A percentile compares a stretch with the other conserved stretches of the same genome.
Conservation (phyloP, 176 grass and related monocot genomes). For the Avena eriantha region DNA sequence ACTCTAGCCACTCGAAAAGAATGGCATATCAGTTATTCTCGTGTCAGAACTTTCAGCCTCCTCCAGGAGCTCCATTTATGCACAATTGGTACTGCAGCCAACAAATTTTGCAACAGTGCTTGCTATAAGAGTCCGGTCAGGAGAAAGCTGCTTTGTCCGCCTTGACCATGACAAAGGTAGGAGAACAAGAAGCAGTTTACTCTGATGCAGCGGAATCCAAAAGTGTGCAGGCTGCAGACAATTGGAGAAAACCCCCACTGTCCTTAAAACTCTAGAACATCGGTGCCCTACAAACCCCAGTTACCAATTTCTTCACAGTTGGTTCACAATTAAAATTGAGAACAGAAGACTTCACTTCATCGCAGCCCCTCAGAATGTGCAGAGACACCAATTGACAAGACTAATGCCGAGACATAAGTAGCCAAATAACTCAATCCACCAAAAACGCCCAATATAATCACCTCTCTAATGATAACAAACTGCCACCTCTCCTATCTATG, state of each 20-base stretch:
- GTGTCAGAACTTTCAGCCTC: conserved; percentile 41
- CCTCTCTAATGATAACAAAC: conserved; percentile 38
- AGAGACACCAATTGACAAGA: conserved; percentile 28
- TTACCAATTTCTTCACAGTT: conserved; percentile 1
- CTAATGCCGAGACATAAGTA: not conserved
- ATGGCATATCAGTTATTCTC: conserved; percentile 55
- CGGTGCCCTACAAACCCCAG: conserved; percentile 25
- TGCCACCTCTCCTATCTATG: conserved; percentile 25
- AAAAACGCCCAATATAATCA: conserved; percentile 24
- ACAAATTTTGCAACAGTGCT: conserved; percentile 36
- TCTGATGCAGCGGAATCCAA: conserved; percentile 28
- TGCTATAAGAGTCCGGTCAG: conserved; percentile 18
- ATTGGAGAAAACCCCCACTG: conserved; percentile 29
- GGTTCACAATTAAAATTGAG: conserved; percentile 35
- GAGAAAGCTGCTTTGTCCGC: conserved; percentile 41
- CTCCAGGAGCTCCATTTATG: conserved; percentile 43
- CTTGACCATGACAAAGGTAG: conserved; percentile 40
- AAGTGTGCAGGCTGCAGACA: conserved; percentile 22
- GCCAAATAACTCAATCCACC: conserved; percentile 32
- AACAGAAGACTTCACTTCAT: conserved; percentile 37
- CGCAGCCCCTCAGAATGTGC: not conserved
- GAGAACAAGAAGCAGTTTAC: conserved; percentile 45
- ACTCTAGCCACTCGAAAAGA: conserved; percentile 65
- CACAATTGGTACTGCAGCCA: conserved; percentile 36
- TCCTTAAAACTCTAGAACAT: conserved; percentile 31